phyloP scores from a whole-genome alignment of 345 rosid species.

The Pseudoturritis turrita region DNA sequence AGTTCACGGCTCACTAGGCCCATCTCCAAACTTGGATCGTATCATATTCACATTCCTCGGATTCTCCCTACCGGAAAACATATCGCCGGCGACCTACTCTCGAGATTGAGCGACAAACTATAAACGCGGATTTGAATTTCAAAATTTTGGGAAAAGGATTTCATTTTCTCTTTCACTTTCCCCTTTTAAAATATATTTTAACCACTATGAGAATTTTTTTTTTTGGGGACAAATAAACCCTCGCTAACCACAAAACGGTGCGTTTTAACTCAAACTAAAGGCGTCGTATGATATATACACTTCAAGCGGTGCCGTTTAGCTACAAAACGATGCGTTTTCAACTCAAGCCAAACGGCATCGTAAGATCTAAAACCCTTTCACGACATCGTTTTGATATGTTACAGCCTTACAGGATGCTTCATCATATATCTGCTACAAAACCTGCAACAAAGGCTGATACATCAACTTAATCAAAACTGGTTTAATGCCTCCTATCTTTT shows the following conservation, averaged over 20 bases:
- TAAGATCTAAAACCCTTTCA: neutral
- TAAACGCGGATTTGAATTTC: constrained; percentile 34
- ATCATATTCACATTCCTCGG: constrained; percentile 36
- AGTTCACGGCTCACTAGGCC: no score
- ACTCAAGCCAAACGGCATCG: neutral
- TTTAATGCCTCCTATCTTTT: no score
- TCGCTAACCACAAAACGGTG: neutral
- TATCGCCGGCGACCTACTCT: constrained; percentile 14
- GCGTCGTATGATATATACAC: neutral
- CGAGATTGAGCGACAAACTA: constrained; percentile 19
- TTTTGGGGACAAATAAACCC: no score
- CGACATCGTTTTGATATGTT: neutral
- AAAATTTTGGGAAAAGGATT: constrained; percentile 12
- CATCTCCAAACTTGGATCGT: no score
- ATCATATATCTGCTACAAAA: no score
- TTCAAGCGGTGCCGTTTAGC: neutral
- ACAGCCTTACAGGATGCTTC: no score
- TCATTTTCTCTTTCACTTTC: constrained; percentile 1
- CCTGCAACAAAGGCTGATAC: no score
- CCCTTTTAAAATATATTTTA: neutral
- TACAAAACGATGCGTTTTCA: neutral
- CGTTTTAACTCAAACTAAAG: neutral
- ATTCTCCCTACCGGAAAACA: constrained; percentile 27
- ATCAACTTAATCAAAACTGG: no score
- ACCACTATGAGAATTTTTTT: no score